These are phyloP conservation scores for Maudiozyma saulgeensis DNA, from an alignment of 805 yeast species.

Conservation along the genomic window DNA sequence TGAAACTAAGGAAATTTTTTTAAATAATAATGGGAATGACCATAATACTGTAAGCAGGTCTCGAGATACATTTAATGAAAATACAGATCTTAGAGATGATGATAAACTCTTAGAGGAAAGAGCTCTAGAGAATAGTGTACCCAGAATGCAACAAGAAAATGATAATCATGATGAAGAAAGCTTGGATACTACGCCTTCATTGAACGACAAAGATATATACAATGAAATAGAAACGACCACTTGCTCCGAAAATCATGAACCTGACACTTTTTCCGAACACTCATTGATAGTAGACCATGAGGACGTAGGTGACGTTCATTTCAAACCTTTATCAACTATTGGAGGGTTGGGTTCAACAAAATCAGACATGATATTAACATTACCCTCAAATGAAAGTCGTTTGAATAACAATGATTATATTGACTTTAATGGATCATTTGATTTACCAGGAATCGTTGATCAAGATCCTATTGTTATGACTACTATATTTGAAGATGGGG, in stretches of 20 bases:
- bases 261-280: too few species aligned
- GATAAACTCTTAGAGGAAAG: too few species aligned
- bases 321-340: neutral
- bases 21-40: neutral
- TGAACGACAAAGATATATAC: too few species aligned
- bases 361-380: neutral
- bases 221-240: too few species aligned
- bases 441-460: neutral
- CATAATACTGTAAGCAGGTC: too few species aligned
- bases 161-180: too few species aligned
- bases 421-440: neutral
- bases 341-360: neutral
- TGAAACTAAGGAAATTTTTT: neutral
- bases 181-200: neutral
- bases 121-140: too few species aligned
- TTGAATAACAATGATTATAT: neutral
- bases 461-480: constrained; percentile 1
- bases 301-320: neutral
- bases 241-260: too few species aligned
- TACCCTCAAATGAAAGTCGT: neutral
- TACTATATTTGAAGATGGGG: neutral
- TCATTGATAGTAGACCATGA: neutral
- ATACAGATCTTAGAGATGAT: too few species aligned
- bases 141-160: too few species aligned
- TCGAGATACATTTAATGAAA: too few species aligned